Base-by-base conservation (phyloP, 257 asterid species). In the Plantago major region DNA sequence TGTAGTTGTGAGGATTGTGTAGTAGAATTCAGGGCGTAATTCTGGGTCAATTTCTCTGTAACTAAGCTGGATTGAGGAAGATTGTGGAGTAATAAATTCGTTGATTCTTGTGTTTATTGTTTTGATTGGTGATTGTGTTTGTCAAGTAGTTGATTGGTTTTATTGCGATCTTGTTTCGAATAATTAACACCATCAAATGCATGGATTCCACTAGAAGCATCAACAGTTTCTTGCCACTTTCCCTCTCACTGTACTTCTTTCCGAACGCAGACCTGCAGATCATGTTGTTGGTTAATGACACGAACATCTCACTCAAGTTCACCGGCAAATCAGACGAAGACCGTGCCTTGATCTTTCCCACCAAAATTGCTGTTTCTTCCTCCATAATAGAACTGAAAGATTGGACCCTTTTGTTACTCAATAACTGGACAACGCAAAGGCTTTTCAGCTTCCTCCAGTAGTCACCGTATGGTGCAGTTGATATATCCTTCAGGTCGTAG, bases 241-340 rank as follows among this genome's bases (percentile, higher is more conserved):
- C n/a, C 45, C 33, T 54, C 10, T 55, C 51, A 38, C 75, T 71
- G 38, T 38, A 55, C 54, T 55, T 62, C 56, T 58, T 62, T 42
- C 77, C 69, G 48, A 72, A 72, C 10, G 68, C 72, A 60, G 55
- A 71, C 12, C 43, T 3, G 26, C 65, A 62, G 13, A 71, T 19
- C 12, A 72, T n/a, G 26, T 47, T 65, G 30, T 40, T 72, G 13
- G 50, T 52, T 28, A 62, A 50, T 48, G 49, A 55, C 45, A n/a
- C 26, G 11, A 72, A 16, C 64, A 49, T 71, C 51, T 69, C 62
- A 56, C 65, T 74, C 60, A 74, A 63, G 55, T 74, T 69, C 1
- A 74, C 65, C 0, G 51, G 45, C 10, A 16, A 49, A 49, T 12
- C 11, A 46, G 11, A 46, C 4, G 18, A 50, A 5, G 62, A 38